Evolutionary conservation across 2,329 filamentous ascomycete genomes (phyloP).

Genomic region (Fusarium sp.): DNA sequence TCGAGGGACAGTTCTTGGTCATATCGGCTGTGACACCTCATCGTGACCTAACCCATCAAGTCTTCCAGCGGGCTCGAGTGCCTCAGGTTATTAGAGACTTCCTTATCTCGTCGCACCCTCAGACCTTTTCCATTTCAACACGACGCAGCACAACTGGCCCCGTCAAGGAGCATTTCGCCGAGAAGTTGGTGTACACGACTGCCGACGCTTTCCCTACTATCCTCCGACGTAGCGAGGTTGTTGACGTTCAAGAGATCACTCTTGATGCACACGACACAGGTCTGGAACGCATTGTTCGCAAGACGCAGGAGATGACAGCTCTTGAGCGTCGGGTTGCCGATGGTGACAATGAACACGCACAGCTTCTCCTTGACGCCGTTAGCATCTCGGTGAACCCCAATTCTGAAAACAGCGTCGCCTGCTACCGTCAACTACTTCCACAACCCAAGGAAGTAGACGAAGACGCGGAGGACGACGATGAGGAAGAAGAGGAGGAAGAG

Average conservation of each 20-base stretch:
- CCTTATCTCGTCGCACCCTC: slow-evolving; percentile 78
- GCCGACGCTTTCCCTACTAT: slow-evolving; percentile 91
- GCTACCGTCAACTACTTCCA: slow-evolving; percentile 78
- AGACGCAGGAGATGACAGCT: slow-evolving; percentile 81
- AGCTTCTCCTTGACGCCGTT: slow-evolving; percentile 76
- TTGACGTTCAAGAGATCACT: slow-evolving; percentile 69
- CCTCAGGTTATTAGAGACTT: slow-evolving; percentile 86
- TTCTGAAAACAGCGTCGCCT: slow-evolving; percentile 78
- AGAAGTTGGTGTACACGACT: slow-evolving; percentile 85
- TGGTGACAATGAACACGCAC: slow-evolving; percentile 73
- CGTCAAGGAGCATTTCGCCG: slow-evolving; percentile 75
- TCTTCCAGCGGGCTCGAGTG: slow-evolving; percentile 88
- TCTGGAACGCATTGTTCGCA: slow-evolving; percentile 86
- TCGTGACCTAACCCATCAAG: slow-evolving; percentile 79
- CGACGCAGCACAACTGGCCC: slow-evolving; percentile 73
- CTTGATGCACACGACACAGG: slow-evolving; percentile 84
- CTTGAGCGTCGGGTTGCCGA: slow-evolving; percentile 78
- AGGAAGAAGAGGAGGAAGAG: slow-evolving; percentile 56
- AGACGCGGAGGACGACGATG: slow-evolving; percentile 52
- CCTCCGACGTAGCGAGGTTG: slow-evolving; percentile 83
- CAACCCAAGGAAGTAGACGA: slow-evolving; percentile 54
- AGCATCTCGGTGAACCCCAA: slow-evolving; percentile 76
- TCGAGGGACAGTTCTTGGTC: slow-evolving; percentile 90
- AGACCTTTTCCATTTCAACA: slow-evolving; percentile 77
- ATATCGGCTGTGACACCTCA: slow-evolving; percentile 82